These are phyloP conservation scores for Cercospora sesami DNA, from an alignment of 2,329 filamentous ascomycete genomes.

Conservation along the genomic window DNA sequence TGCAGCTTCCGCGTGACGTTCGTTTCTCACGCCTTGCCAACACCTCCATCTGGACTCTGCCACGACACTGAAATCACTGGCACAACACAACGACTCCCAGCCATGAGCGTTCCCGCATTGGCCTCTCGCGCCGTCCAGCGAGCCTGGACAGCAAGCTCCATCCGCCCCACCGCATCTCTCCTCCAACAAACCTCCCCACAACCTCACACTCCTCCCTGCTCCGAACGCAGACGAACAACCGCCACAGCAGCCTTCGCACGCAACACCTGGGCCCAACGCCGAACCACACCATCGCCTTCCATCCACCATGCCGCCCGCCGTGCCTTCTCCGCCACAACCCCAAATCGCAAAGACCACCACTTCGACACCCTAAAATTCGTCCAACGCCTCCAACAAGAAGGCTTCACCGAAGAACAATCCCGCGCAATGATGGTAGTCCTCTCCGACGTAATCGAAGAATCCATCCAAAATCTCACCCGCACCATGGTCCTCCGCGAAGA, in stretches of 20 bases:
- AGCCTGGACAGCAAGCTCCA: constrained; percentile 39
- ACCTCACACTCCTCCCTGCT: constrained; percentile 3
- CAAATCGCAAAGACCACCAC: constrained; percentile 74
- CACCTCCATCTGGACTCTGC: background rate
- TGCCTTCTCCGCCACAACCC: constrained; percentile 67
- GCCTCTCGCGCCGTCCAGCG: constrained; percentile 40
- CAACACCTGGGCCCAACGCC: constrained; percentile 23
- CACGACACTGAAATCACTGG: background rate
- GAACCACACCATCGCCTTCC: constrained; percentile 3
- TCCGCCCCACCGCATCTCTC: constrained; percentile 29
- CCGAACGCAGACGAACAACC: constrained; percentile 18
- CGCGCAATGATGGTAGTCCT: constrained; percentile 98
- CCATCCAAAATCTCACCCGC: constrained; percentile 92
- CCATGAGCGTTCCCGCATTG: constrained; percentile 14
- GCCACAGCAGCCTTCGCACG: constrained; percentile 28
- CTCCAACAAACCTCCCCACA: constrained; percentile 20
- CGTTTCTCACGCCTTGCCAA: background rate
- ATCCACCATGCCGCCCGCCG: constrained; percentile 19
- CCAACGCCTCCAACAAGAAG: constrained; percentile 81
- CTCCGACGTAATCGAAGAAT: constrained; percentile 96
- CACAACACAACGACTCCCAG: background rate
- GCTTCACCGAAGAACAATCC: constrained; percentile 92
- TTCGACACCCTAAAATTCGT: constrained; percentile 99
- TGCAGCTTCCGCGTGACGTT: background rate
- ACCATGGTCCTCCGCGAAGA: constrained; percentile 98